phyloP scores from a whole-genome alignment of 495 filamentous ascomycete genomes.

The Trichoderma reesei region DNA sequence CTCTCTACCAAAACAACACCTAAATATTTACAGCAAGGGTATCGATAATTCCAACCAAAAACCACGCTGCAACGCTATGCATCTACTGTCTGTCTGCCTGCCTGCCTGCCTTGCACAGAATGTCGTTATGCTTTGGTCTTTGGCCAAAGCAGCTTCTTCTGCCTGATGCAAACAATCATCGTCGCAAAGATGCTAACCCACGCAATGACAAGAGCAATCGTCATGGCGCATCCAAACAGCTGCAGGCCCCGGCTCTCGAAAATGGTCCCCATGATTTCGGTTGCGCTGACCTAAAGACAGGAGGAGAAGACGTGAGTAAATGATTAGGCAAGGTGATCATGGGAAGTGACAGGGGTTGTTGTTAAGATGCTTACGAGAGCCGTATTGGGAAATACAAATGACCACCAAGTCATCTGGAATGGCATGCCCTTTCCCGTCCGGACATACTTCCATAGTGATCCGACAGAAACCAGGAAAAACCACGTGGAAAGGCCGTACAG shows the following conservation, averaged over 20 bases:
- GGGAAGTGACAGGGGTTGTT: not conserved
- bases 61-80: too few species aligned
- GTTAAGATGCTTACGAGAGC: slow-evolving; percentile 35
- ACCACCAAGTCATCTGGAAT: slow-evolving; percentile 85
- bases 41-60: too few species aligned
- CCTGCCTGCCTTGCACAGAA: too few species aligned
- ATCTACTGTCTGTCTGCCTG: too few species aligned
- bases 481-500: slow-evolving; percentile 77
- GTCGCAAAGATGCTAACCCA: slow-evolving; percentile 55
- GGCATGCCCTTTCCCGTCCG: slow-evolving; percentile 42
- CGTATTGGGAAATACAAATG: slow-evolving; percentile 82
- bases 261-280: slow-evolving; percentile 52
- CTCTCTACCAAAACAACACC: too few species aligned
- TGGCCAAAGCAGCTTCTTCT: slow-evolving; percentile 39
- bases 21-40: too few species aligned
- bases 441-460: slow-evolving; percentile 68
- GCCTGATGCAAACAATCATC: slow-evolving; percentile 55
- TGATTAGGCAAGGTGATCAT: not conserved
- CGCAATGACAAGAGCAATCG: slow-evolving; percentile 47
- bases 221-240: slow-evolving; percentile 53
- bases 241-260: slow-evolving; percentile 49
- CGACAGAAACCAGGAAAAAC: slow-evolving; percentile 75
- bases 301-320: not conserved
- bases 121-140: not conserved
- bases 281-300: slow-evolving; percentile 43